Evolutionary conservation across 2,329 filamentous ascomycete genomes (phyloP), one percentile per base, ranked within the genome.

Genomic region (Ceratocystis albifundus): DNA sequence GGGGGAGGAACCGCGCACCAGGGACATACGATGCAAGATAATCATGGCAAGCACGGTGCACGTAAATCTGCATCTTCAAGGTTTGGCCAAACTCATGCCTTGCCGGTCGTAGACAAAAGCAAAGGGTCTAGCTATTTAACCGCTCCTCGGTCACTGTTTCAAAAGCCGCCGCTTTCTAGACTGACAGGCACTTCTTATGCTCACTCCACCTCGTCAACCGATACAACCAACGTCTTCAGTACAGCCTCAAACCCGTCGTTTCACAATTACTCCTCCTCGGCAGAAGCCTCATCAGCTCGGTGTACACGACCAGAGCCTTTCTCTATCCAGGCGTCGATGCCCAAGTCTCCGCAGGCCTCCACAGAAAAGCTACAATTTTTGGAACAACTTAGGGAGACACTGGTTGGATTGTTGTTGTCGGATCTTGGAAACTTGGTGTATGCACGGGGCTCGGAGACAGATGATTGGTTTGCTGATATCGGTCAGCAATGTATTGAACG

Each of bases 81-180:
- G 41, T 25, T 57, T n/a, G 61, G 62, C 10, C 45, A 22, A 8
- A 36, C 46, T 7, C 22, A 44, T 20, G 15, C 17, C 28, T 8
- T 30, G 8, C n/a, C 55, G 8, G n/a, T 7, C 1, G 8, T n/a
- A 59, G 55, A 7, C 55, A 59, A n/a, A 59, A n/a, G 12, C 55
- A 59, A 25, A 36, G 25, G 7, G 8, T 4, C 55, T 30, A 59
- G 7, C 25, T 57, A 59, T 22, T 59, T 59, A 4, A 17, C 36
- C 17, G 94, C 90, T 0, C 95, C 93, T 73, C 96, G 91, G 90
- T 96, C 92, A 2, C 89, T 89, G 0, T 91, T 93, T 70, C 87
- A 89, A 68, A 85, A 85, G 0, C 80, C 83, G 0, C 82, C 86
- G 68, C 85, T 88, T 1, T 82, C 85, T 0, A 74, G 87, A 30